Conservation (phyloP, 106 monocot genomes). For the Allium sativum region DNA sequence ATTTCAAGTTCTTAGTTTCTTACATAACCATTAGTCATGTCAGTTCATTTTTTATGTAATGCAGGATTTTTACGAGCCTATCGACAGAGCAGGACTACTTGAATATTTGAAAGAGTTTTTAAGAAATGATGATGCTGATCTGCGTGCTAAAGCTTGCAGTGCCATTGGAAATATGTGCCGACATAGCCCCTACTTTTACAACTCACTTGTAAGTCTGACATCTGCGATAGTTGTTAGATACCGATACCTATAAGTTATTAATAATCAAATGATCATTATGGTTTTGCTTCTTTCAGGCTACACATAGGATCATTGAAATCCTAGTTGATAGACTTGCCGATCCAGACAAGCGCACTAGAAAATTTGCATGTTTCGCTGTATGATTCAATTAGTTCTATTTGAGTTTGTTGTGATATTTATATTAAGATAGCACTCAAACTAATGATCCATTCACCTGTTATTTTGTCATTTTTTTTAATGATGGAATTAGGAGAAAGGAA, state of each 20-base stretch:
- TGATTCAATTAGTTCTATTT: slow-evolving; percentile 14
- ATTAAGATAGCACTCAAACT: no score
- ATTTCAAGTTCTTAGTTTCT: not conserved
- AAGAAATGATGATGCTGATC: slow-evolving; percentile 55
- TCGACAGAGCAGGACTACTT: slow-evolving; percentile 62
- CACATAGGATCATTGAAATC: slow-evolving; percentile 51
- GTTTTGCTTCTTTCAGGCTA: slow-evolving; percentile 35
- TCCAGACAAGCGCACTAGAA: slow-evolving; percentile 84
- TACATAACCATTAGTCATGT: not conserved
- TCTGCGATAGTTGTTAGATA: not conserved
- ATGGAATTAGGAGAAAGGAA: no score
- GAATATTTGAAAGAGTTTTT: slow-evolving; percentile 56
- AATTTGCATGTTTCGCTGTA: slow-evolving; percentile 99
- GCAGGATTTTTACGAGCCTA: slow-evolving; percentile 87
- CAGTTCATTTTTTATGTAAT: slow-evolving; percentile 1
- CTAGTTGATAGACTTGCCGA: slow-evolving; percentile 89
- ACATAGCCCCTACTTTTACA: slow-evolving; percentile 82
- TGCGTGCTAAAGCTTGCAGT: slow-evolving; percentile 91
- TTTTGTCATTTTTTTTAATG: no score
- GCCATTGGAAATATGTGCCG: slow-evolving; percentile 98
- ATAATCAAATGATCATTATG: not conserved
- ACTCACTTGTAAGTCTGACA: slow-evolving; percentile 49
- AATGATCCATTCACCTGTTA: no score
- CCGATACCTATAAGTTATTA: not conserved
- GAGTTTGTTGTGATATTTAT: not conserved